Percentiles rank a stretch among this genome's conserved stretches.
phyloP scores from a whole-genome alignment of 345 rosid species.

The Camelina hispida region DNA sequence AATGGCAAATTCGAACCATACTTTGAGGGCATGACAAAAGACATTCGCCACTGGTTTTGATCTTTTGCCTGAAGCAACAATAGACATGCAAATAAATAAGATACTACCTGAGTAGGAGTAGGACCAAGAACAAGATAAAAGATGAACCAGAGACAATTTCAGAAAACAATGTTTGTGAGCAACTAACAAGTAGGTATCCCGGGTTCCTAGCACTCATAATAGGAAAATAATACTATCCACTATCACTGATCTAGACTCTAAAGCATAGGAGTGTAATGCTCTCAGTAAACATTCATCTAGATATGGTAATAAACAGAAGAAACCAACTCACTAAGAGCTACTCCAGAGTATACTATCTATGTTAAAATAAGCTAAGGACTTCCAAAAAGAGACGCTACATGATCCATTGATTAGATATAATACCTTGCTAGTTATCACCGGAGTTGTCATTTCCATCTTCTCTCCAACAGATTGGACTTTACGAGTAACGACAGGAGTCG shows the following conservation, averaged over 20 bases:
- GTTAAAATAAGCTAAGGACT: not conserved
- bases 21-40: conserved; percentile 90
- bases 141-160: not conserved
- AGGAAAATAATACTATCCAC: not conserved
- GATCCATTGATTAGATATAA: conserved; percentile 17
- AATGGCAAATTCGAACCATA: conserved; percentile 76
- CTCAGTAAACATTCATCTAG: not conserved
- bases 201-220: not conserved
- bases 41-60: conserved; percentile 84
- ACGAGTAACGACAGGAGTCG: conserved; percentile 82
- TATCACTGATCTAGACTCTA: not conserved
- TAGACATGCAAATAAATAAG: conserved; percentile 13
- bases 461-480: conserved; percentile 67
- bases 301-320: not conserved
- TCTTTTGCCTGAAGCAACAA: conserved; percentile 51
- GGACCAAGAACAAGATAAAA: conserved; percentile 10
- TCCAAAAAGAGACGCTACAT: not conserved
- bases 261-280: conserved; percentile 2
- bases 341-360: not conserved
- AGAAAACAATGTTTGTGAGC: not conserved
- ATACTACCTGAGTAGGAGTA: conserved; percentile 3
- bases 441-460: conserved; percentile 92
- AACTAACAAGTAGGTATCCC: not conserved
- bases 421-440: conserved; percentile 85
- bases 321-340: conserved; percentile 5